A percentile compares a stretch with the other conserved stretches of the same genome.
These are phyloP conservation scores for Yamadazyma sp. DNA, from an alignment of 805 yeast genomes.

Conservation along the genomic window DNA sequence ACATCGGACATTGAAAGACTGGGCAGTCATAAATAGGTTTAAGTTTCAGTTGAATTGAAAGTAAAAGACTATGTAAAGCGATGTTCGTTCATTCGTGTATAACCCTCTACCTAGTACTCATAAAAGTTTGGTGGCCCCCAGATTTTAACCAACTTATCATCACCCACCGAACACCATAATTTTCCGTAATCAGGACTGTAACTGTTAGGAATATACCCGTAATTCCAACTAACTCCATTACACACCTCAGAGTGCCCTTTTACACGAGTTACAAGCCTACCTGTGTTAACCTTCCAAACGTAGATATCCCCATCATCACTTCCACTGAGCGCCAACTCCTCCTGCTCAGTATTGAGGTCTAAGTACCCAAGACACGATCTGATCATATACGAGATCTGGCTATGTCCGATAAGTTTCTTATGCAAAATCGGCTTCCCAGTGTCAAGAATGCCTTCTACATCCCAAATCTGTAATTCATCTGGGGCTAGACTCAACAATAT, in stretches of 20 bases:
- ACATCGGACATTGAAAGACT: too few relatives aligned
- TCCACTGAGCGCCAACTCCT: constrained; percentile 73
- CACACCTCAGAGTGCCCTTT: constrained; percentile 67
- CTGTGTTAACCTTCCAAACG: constrained; percentile 74
- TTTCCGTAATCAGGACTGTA: constrained; percentile 34
- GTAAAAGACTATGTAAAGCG: not conserved
- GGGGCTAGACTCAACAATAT: constrained; percentile 65
- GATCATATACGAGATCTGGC: constrained; percentile 66
- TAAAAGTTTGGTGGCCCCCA: constrained; percentile 47
- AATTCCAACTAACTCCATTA: constrained; percentile 78
- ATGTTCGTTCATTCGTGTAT: too few relatives aligned
- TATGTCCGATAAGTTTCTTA: constrained; percentile 69
- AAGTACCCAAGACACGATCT: constrained; percentile 76
- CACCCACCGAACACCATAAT: constrained; percentile 83
- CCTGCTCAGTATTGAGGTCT: constrained; percentile 37
- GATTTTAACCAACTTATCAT: constrained; percentile 68
- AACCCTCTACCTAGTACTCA: too few relatives aligned
- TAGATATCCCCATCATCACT: constrained; percentile 78
- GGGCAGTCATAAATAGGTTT: too few relatives aligned
- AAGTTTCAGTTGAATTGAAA: too few relatives aligned
- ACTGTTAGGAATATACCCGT: constrained; percentile 15
- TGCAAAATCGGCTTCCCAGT: constrained; percentile 47
- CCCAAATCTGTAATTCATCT: constrained; percentile 82
- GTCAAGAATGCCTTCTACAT: constrained; percentile 42
- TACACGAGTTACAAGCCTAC: constrained; percentile 60